Evolutionary conservation across 1,284 basidiomycete genomes (phyloP).

Genomic region (Trichosporon sp.): DNA sequence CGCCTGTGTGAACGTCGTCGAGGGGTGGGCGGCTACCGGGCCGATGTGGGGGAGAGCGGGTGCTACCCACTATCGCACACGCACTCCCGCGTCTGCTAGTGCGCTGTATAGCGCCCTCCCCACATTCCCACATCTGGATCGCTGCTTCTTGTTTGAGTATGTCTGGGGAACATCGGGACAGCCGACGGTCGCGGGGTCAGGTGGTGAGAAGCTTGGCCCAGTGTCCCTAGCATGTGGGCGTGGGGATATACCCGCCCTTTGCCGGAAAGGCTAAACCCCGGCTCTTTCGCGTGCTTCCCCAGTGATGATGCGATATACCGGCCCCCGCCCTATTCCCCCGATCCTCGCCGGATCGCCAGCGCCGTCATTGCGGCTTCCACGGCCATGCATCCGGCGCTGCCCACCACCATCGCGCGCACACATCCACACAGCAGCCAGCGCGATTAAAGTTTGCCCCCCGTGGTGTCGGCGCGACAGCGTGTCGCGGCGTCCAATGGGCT

Average conservation of each 20-base stretch:
- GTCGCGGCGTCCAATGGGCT: background rate
- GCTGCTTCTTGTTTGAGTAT: background rate
- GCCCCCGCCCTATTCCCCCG: background rate
- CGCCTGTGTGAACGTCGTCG: background rate
- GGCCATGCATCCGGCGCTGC: background rate
- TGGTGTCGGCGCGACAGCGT: background rate
- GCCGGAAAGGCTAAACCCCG: background rate
- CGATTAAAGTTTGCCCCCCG: background rate
- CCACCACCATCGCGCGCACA: background rate
- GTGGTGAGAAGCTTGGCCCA: background rate
- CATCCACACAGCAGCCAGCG: background rate
- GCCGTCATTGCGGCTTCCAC: background rate
- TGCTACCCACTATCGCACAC: background rate
- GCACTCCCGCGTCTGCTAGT: background rate
- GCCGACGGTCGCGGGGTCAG: background rate
- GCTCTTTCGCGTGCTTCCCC: background rate
- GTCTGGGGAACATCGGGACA: background rate
- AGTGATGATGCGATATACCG: background rate
- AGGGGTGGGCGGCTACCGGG: background rate
- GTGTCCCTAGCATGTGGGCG: background rate
- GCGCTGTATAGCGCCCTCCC: background rate
- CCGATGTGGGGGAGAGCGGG: too few species aligned
- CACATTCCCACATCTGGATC: background rate
- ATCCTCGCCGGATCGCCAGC: background rate
- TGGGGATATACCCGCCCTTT: background rate